A percentile compares a stretch with the other conserved stretches of the same genome.
phyloP scores from a whole-genome alignment of 768 basidiomycete species.

The Tubosaeta sp. region DNA sequence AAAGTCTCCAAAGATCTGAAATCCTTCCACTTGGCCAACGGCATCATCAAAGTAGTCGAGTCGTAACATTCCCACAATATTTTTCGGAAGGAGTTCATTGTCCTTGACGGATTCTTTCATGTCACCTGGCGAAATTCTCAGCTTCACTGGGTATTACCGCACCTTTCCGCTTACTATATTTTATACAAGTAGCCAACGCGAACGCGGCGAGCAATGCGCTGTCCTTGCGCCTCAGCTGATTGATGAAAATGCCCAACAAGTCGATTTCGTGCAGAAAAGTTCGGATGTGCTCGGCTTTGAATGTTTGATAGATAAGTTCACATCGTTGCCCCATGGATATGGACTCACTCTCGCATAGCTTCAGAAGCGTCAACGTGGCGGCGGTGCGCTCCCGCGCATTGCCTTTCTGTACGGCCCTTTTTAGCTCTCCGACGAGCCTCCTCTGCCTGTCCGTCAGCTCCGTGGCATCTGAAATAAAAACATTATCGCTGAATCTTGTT shows the following conservation, averaged over 20 bases:
- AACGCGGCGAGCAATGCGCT: slow-evolving; percentile 20
- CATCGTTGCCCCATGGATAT: background rate
- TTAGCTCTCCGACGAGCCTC: slow-evolving; percentile 13
- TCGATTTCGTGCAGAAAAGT: slow-evolving; percentile 3
- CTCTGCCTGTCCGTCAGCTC: slow-evolving; percentile 1
- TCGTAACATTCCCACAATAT: slow-evolving; percentile 22
- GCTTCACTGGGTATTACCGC: background rate
- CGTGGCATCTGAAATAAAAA: slow-evolving; percentile 2
- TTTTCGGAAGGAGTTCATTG: slow-evolving; percentile 7
- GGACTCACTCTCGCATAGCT: slow-evolving; percentile 17
- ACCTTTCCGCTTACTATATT: slow-evolving; percentile 8
- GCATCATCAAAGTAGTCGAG: slow-evolving; percentile 24
- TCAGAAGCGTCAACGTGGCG: slow-evolving; percentile 20
- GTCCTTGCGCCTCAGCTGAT: slow-evolving; percentile 13
- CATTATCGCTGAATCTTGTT: background rate
- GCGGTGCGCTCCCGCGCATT: slow-evolving; percentile 18
- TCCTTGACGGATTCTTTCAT: slow-evolving; percentile 12
- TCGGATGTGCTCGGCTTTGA: slow-evolving; percentile 7
- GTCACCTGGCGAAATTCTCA: slow-evolving; percentile 4
- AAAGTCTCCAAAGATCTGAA: slow-evolving; percentile 21
- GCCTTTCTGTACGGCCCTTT: background rate
- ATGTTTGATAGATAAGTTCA: background rate
- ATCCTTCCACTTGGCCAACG: slow-evolving; percentile 20
- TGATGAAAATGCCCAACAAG: slow-evolving; percentile 11
- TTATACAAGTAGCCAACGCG: slow-evolving; percentile 15